A percentile compares a stretch with the other conserved stretches of the same genome.
These are phyloP conservation scores for Ophiocordyceps polyrhachis-furcata DNA, from an alignment of 2,329 filamentous ascomycete species.

Conservation along the genomic window DNA sequence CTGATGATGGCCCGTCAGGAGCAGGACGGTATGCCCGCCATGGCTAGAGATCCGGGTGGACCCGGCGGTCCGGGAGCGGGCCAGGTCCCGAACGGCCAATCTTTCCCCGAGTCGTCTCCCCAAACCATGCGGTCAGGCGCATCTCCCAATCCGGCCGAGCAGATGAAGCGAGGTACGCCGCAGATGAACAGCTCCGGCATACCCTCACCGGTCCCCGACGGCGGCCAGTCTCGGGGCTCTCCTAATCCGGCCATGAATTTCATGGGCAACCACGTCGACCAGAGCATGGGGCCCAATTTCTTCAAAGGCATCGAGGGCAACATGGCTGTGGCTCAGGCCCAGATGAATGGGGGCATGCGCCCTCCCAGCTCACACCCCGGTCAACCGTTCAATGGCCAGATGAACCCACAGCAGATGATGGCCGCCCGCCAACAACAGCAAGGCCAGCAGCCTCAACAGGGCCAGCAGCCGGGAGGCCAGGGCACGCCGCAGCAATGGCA, in stretches of 20 bases:
- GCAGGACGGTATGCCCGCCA: conserved; percentile 40
- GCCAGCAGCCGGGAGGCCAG: conserved; percentile 17
- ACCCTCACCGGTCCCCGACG: conserved; percentile 54
- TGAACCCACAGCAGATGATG: conserved; percentile 44
- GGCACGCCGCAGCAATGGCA: conserved; percentile 10
- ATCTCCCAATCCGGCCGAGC: conserved; percentile 59
- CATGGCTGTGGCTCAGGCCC: conserved; percentile 28
- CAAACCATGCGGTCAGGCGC: conserved; percentile 49
- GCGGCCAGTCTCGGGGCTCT: conserved; percentile 44
- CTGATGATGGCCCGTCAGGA: conserved; percentile 69
- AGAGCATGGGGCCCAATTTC: conserved; percentile 39
- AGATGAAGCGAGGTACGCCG: conserved; percentile 61
- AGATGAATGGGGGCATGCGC: conserved; percentile 45
- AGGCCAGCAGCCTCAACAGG: conserved; percentile 11
- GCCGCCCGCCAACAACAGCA: conserved; percentile 21
- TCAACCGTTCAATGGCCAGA: conserved; percentile 35
- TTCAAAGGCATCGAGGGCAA: conserved; percentile 38
- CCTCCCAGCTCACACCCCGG: conserved; percentile 50
- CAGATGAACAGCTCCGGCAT: conserved; percentile 52
- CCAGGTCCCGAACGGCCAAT: conserved; percentile 38
- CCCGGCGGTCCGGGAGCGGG: conserved; percentile 35
- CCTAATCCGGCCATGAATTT: conserved; percentile 45
- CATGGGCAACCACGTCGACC: conserved; percentile 44
- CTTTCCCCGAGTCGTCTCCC: conserved; percentile 51
- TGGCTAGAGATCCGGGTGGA: conserved; percentile 29